Base-by-base conservation (phyloP, 371 early-diverging fungal genomes). In the Mortierella polycephala region DNA sequence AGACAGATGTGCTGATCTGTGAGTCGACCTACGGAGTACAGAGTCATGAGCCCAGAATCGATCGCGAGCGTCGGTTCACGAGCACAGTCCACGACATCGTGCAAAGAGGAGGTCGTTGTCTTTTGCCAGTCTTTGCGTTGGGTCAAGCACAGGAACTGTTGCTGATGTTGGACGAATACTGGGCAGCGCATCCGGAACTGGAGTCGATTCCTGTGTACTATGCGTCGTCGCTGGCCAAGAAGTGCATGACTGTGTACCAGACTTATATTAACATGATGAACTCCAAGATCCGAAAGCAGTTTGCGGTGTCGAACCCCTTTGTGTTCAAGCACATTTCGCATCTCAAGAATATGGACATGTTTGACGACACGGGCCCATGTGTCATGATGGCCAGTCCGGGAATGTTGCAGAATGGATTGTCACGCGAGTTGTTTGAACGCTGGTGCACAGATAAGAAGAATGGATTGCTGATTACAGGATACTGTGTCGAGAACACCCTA, bases 241-340 rank as follows among this genome's bases (percentile, higher is more conserved):
- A 95, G 76, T 99, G 99, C 84, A 98, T 99, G 92, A 93, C 96
- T 11, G 96, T 99, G 12, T 99, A 99, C 84, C 97, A 99, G 80
- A 99, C 99, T 4, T 99, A 99, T 83, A 94, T 99, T 74, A 96
- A 99, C 87, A 99, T 99, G 96, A 99, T 99, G 99, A 99, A 99
- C 83, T 91, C 93, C 52, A 89, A 94, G 64, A 99, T 99, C 72
- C 90, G 98, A 52, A 91, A 94, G 73, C 97, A 98, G 81, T 93
- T 96, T 73, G 91, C 92, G 52, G 91, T 91, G 12, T 93, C 93
- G 44, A 99, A 99, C 83, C 99, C 99, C 7, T 99, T 99, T 85
- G 91, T 95, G 21, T 99, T 99, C 83, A 96, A 96, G 72, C 96
- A 99, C 83, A 98, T 99, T 77, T 91, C 95, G 52, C 96, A 98